Evolutionary conservation across 352 stramenopile species (phyloP).

Genomic region (Pythium phragmiticola): DNA sequence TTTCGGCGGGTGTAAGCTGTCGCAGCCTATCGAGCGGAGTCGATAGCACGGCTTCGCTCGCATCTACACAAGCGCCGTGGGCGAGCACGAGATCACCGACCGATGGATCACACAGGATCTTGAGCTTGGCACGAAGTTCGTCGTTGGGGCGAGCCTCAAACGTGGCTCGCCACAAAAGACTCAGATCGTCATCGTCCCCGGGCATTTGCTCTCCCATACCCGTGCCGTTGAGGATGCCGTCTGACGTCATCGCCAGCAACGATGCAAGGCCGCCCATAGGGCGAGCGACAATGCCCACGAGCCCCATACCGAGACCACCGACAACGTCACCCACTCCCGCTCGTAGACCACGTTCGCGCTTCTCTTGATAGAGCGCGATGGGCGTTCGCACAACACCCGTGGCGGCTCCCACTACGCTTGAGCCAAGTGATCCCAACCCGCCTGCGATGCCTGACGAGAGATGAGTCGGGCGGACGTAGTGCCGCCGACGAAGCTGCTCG

Average conservation of each 20-base stretch:
- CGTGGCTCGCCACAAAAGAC: constrained; percentile 9
- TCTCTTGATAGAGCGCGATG: constrained; percentile 72
- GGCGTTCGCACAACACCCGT: constrained; percentile 76
- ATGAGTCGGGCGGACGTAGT: constrained; percentile 65
- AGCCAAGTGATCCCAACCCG: constrained; percentile 68
- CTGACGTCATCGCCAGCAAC: constrained; percentile 71
- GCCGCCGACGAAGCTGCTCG: constrained; percentile 55
- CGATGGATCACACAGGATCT: constrained; percentile 52
- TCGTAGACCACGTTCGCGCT: constrained; percentile 54
- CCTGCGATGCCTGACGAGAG: constrained; percentile 61
- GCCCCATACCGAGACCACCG: constrained; percentile 68
- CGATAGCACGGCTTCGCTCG: constrained; percentile 22
- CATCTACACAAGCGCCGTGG: constrained; percentile 61
- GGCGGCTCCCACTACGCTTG: constrained; percentile 72
- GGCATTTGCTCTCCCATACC: constrained; percentile 39
- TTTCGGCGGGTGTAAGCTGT: constrained; percentile 25
- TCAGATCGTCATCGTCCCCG: constrained; percentile 31
- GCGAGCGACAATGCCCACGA: constrained; percentile 76
- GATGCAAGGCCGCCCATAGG: constrained; percentile 78
- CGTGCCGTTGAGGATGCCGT: constrained; percentile 66
- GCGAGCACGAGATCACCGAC: constrained; percentile 57
- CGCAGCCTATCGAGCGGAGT: constrained; percentile 30
- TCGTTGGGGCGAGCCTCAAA: constrained; percentile 68
- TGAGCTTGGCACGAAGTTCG: constrained; percentile 74
- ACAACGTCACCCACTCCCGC: constrained; percentile 65